Evolutionary conservation across 768 basidiomycete species (phyloP).

Genomic region (Melanogaster broomeanus): DNA sequence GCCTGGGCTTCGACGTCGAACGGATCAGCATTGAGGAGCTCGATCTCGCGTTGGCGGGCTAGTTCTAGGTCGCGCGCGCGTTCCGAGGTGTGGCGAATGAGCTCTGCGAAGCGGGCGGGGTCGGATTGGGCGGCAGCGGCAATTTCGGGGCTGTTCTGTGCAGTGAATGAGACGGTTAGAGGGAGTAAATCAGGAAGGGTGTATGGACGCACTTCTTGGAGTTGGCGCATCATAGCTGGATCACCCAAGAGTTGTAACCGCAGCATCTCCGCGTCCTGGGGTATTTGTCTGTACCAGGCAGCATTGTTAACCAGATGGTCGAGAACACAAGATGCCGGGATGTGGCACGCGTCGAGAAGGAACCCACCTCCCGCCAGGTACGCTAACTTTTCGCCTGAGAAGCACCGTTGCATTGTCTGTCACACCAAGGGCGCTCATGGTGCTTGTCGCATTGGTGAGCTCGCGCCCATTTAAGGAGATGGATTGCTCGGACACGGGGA

Average conservation of each 20-base stretch:
- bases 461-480: constrained; percentile 70
- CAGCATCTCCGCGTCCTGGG: constrained; percentile 89
- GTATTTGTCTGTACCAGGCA: constrained; percentile 49
- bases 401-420: constrained; percentile 62
- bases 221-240: constrained; percentile 72
- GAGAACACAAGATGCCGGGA: background rate
- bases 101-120: constrained; percentile 73
- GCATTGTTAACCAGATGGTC: background rate
- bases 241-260: constrained; percentile 85
- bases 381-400: constrained; percentile 59
- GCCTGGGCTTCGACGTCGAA: constrained; percentile 91
- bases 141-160: constrained; percentile 79
- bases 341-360: background rate
- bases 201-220: constrained; percentile 57
- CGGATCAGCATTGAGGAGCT: constrained; percentile 80
- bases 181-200: background rate
- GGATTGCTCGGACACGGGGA: constrained; percentile 71
- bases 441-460: constrained; percentile 62
- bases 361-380: constrained; percentile 43
- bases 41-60: constrained; percentile 60
- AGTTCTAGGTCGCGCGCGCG: constrained; percentile 56
- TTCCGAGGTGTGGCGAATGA: constrained; percentile 62
- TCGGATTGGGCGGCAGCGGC: constrained; percentile 68
- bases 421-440: constrained; percentile 68
- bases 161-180: background rate